These are phyloP conservation scores for Cicer judaicum DNA, from an alignment of 306 rosid species.

Conservation along the genomic window DNA sequence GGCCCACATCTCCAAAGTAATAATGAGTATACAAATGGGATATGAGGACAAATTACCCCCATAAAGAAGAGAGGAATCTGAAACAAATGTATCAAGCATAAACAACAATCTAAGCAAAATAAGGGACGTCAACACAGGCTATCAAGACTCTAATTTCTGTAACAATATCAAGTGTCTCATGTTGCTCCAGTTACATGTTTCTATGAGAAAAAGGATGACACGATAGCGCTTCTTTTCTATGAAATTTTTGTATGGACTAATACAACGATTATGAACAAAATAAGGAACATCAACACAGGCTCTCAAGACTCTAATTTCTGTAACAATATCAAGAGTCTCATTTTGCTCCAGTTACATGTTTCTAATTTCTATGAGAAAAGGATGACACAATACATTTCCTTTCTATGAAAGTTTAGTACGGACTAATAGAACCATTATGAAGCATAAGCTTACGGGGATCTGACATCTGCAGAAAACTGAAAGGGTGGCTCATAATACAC, in stretches of 20 bases:
- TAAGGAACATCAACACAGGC: neutral
- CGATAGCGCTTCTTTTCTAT: neutral
- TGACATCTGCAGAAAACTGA: slow-evolving; percentile 19
- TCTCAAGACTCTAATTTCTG: slow-evolving; percentile 28
- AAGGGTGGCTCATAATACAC: slow-evolving; percentile 10
- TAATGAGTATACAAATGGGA: slow-evolving; percentile 77
- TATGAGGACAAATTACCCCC: slow-evolving; percentile 89
- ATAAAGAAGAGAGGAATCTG: slow-evolving; percentile 89
- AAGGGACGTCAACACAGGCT: slow-evolving; percentile 14
- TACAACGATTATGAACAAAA: neutral
- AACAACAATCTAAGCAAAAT: slow-evolving; percentile 27
- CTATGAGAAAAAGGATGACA: slow-evolving; percentile 18
- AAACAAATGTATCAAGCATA: slow-evolving; percentile 44
- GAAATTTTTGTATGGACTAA: neutral
- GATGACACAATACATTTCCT: slow-evolving; percentile 19
- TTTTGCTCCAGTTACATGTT: slow-evolving; percentile 19
- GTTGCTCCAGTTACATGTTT: slow-evolving; percentile 14
- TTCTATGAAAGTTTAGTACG: slow-evolving; percentile 4
- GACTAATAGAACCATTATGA: slow-evolving; percentile 1
- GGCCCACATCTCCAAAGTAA: slow-evolving; percentile 93
- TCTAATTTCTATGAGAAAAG: slow-evolving; percentile 13
- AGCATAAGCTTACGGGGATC: neutral
- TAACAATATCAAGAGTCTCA: slow-evolving; percentile 18
- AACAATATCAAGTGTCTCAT: slow-evolving; percentile 22
- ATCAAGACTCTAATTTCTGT: slow-evolving; percentile 24